phyloP scores from a whole-genome alignment of 139 green algal genomes.

The Picocystis salinarum region DNA sequence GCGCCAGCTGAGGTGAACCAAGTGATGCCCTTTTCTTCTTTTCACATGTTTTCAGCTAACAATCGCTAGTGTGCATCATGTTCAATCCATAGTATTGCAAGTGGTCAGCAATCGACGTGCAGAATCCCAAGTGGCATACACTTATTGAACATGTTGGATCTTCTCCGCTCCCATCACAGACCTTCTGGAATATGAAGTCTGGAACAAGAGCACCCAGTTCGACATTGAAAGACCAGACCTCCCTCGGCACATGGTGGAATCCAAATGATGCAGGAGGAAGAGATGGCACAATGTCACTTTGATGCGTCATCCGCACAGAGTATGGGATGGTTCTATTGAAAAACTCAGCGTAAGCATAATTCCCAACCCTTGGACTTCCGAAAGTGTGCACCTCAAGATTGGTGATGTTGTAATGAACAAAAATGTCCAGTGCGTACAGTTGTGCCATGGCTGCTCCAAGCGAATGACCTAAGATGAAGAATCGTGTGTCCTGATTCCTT shows the following conservation, averaged over 20 bases:
- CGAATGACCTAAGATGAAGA: conserved; percentile 28
- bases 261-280: conserved; percentile 24
- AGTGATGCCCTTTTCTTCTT: too few species aligned
- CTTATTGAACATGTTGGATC: conserved; percentile 64
- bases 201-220: too few species aligned
- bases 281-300: conserved; percentile 68
- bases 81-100: conserved; percentile 42
- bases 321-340: conserved; percentile 18
- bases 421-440: neutral
- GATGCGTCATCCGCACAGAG: conserved; percentile 66
- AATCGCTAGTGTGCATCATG: too few species aligned
- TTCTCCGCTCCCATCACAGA: conserved; percentile 61
- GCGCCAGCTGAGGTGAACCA: too few species aligned
- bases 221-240: conserved; percentile 19
- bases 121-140: conserved; percentile 60
- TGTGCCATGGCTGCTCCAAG: conserved; percentile 35
- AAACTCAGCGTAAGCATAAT: conserved; percentile 42
- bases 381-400: conserved; percentile 47
- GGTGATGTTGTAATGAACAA: neutral
- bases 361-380: conserved; percentile 64
- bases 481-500: neutral
- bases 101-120: conserved; percentile 57
- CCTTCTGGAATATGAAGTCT: too few species aligned
- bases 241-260: conserved; percentile 41
- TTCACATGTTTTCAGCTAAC: too few species aligned